A percentile compares a stretch with the other conserved stretches of the same genome.
Conservation (phyloP, 352 stramenopile species). For the Phytophthora crassamura region DNA sequence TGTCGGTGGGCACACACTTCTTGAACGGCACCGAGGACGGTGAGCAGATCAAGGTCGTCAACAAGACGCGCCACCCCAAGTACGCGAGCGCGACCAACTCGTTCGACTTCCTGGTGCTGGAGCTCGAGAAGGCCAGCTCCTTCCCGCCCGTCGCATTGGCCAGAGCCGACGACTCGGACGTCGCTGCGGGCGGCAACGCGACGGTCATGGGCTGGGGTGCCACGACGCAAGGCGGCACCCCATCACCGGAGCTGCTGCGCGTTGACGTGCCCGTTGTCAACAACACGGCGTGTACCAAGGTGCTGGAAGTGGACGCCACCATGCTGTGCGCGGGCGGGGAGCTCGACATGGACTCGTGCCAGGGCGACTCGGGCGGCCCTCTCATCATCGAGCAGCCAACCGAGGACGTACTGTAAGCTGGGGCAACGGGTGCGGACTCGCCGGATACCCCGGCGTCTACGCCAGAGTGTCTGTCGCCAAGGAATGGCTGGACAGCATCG, state of each 20-base stretch:
- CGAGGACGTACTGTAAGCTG: conserved; percentile 62
- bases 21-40: conserved; percentile 46
- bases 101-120: conserved; percentile 68
- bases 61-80: conserved; percentile 56
- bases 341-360: conserved; percentile 60
- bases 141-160: conserved; percentile 46
- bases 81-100: conserved; percentile 46
- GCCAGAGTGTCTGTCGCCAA: conserved; percentile 45
- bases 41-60: conserved; percentile 61
- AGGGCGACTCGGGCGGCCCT: conserved; percentile 64
- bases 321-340: conserved; percentile 72
- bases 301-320: conserved; percentile 39
- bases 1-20: conserved; percentile 65
- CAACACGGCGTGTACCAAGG: conserved; percentile 45
- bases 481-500: conserved; percentile 36
- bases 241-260: conserved; percentile 43
- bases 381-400: conserved; percentile 39
- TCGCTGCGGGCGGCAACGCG: conserved; percentile 30
- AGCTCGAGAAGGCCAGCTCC: conserved; percentile 47
- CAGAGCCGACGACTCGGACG: conserved; percentile 34
- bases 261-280: conserved; percentile 58
- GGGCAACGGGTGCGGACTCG: conserved; percentile 55
- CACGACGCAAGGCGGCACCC: conserved; percentile 23
- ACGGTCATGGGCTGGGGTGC: conserved; percentile 56
- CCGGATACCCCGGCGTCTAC: conserved; percentile 58